A percentile compares a stretch with the other conserved stretches of the same genome.
Conservation (phyloP, 441 rosid species). For the Erysimum pusillum region DNA sequence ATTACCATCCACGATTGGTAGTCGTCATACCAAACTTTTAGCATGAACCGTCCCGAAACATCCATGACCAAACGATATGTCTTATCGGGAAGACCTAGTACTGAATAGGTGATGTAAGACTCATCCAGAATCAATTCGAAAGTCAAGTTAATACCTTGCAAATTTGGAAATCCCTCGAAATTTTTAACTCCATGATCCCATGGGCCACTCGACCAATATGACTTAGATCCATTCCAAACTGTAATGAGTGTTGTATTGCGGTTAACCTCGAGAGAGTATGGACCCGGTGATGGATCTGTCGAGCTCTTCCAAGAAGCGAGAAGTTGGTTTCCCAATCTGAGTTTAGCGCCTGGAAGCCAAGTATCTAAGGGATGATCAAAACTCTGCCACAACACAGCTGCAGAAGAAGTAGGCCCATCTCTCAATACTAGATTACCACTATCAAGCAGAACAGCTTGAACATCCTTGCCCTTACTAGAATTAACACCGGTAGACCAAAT, state of each 20-base stretch:
- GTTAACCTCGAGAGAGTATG: constrained; percentile 13
- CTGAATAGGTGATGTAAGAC: constrained; percentile 28
- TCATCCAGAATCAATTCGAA: neutral
- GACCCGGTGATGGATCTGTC: constrained; percentile 11
- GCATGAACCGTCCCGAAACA: neutral
- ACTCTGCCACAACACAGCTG: constrained; percentile 32
- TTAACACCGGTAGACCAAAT: neutral
- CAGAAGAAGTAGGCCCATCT: constrained; percentile 1
- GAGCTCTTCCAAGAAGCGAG: constrained; percentile 18
- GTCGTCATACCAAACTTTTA: neutral
- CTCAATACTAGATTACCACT: constrained; percentile 28
- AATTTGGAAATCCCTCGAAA: too few species aligned
- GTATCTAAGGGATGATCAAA: constrained; percentile 27
- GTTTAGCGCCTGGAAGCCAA: constrained; percentile 34
- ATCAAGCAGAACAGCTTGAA: constrained; percentile 20
- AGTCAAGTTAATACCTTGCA: neutral
- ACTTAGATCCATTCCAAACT: constrained; percentile 6
- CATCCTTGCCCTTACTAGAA: neutral
- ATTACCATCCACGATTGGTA: too few species aligned
- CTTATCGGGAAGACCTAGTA: too few species aligned
- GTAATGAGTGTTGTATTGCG: neutral
- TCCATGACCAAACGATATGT: constrained; percentile 18
- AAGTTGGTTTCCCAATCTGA: neutral
- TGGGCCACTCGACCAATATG: constrained; percentile 30
- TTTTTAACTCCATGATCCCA: too few species aligned